These are phyloP conservation scores for Phytophthora europaea DNA, from an alignment of 352 stramenopile genomes.

Conservation along the genomic window DNA sequence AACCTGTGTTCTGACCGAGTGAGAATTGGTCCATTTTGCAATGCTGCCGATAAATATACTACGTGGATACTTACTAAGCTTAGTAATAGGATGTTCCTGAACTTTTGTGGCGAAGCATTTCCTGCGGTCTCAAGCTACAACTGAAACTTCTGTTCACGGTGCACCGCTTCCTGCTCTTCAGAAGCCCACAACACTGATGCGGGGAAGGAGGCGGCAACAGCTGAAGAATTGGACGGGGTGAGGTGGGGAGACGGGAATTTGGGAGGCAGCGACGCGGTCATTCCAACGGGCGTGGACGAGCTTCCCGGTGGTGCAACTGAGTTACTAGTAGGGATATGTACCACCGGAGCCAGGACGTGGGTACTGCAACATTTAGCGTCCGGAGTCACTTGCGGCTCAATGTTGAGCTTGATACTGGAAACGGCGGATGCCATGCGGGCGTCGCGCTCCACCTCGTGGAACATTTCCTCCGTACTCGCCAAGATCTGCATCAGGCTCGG, in stretches of 20 bases:
- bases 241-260: conserved; percentile 56
- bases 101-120: neutral
- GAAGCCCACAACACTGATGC: conserved; percentile 60
- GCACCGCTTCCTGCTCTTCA: conserved; percentile 38
- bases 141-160: conserved; percentile 25
- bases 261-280: conserved; percentile 12
- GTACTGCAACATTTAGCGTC: neutral
- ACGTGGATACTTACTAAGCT: neutral
- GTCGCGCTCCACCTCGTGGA: conserved; percentile 76
- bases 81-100: neutral
- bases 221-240: conserved; percentile 53
- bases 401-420: conserved; percentile 67
- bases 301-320: conserved; percentile 7
- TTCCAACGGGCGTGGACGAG: conserved; percentile 46
- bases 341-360: conserved; percentile 27
- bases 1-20: neutral
- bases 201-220: conserved; percentile 50
- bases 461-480: conserved; percentile 85
- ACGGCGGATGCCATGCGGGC: conserved; percentile 58
- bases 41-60: conserved; percentile 38
- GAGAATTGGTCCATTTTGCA: neutral
- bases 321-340: conserved; percentile 20
- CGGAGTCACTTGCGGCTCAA: conserved; percentile 33
- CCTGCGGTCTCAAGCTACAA: conserved; percentile 9
- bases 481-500: conserved; percentile 78